Evolutionary conservation across 164 flowering plant genomes (phyloP).

Genomic region (Piper longum): DNA sequence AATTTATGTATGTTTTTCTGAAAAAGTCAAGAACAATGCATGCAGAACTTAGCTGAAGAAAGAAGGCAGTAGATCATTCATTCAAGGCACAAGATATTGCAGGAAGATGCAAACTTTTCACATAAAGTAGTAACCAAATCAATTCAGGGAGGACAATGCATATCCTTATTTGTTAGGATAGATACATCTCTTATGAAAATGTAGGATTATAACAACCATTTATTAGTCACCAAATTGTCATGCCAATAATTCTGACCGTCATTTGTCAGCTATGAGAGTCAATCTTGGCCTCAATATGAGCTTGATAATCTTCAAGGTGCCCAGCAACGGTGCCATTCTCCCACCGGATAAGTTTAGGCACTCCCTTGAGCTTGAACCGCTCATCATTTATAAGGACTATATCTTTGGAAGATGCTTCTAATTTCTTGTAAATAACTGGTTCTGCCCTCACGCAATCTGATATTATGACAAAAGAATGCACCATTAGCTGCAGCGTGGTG

Average conservation of each 20-base stretch:
- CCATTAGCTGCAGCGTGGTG: background rate
- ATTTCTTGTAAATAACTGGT: conserved; percentile 73
- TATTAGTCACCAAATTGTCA: background rate
- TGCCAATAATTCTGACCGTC: background rate
- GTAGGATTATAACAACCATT: too few relatives aligned
- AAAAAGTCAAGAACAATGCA: too few relatives aligned
- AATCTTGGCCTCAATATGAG: conserved; percentile 60
- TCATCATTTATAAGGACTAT: conserved; percentile 52
- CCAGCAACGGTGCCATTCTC: conserved; percentile 47
- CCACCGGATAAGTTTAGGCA: conserved; percentile 81
- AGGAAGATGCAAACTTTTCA: too few relatives aligned
- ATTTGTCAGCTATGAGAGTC: conserved; percentile 22
- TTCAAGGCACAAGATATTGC: too few relatives aligned
- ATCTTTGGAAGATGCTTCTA: conserved; percentile 46
- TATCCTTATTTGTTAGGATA: too few relatives aligned
- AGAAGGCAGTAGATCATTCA: too few relatives aligned
- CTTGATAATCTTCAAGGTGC: conserved; percentile 91
- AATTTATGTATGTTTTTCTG: too few relatives aligned
- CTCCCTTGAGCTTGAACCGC: conserved; percentile 75
- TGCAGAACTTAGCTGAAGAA: too few relatives aligned
- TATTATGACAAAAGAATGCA: background rate
- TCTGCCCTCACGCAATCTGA: conserved; percentile 96
- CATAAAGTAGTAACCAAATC: too few relatives aligned
- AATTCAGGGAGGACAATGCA: too few relatives aligned
- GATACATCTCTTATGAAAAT: too few relatives aligned